Evolutionary conservation across 2,329 filamentous ascomycete genomes (phyloP).

Genomic region (Hymenoscyphus repandus): DNA sequence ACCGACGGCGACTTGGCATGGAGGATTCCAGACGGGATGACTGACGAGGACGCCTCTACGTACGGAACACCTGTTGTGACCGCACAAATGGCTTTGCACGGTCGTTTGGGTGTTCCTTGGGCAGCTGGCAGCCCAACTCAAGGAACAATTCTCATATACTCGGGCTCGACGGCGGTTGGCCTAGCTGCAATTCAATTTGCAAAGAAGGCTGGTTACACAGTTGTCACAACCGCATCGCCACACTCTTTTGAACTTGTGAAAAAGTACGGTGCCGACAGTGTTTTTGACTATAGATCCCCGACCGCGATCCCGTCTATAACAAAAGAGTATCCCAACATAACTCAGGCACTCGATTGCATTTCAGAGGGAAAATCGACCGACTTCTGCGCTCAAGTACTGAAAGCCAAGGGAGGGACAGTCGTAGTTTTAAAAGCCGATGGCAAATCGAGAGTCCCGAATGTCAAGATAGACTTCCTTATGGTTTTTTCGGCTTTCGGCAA

Average conservation of each 20-base stretch:
- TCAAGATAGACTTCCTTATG: no score
- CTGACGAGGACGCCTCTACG: conserved; percentile 38
- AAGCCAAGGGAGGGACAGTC: conserved; percentile 31
- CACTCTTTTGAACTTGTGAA: conserved; percentile 42
- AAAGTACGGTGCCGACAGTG: conserved; percentile 36
- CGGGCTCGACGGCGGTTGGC: conserved; percentile 19
- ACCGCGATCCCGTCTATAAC: conserved; percentile 40
- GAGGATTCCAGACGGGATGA: conserved; percentile 39
- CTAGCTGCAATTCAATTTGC: conserved; percentile 41
- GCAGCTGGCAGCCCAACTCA: neutral
- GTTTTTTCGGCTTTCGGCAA: conserved; percentile 10
- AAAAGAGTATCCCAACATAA: conserved; percentile 34
- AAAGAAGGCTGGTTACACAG: conserved; percentile 32
- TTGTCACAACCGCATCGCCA: conserved; percentile 41
- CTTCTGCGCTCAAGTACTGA: conserved; percentile 30
- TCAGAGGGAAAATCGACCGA: conserved; percentile 31
- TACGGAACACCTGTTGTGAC: conserved; percentile 32
- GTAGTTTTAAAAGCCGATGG: no score
- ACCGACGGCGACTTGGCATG: conserved; percentile 35
- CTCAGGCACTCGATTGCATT: conserved; percentile 45
- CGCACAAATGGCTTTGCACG: conserved; percentile 24
- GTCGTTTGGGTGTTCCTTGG: conserved; percentile 23
- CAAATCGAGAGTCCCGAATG: no score
- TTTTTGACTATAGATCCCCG: conserved; percentile 43
- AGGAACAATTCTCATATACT: conserved; percentile 11